Evolutionary conservation across 768 basidiomycete species (phyloP).

Genomic region (Mycena maculata): DNA sequence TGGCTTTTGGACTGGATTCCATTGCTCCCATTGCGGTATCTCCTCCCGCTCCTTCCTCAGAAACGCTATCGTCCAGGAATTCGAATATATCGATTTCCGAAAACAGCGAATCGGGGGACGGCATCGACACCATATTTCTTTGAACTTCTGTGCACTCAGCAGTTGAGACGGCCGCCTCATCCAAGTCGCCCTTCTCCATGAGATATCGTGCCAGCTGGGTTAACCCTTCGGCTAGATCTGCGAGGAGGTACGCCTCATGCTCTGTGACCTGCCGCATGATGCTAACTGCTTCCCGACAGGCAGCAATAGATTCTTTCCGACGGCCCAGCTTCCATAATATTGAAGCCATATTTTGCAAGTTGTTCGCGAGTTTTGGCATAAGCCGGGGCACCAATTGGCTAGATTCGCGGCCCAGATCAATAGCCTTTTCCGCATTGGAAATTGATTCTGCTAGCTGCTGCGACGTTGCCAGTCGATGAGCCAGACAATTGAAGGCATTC

Average conservation of each 20-base stretch:
- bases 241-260: neutral
- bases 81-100: too few species aligned
- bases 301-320: neutral
- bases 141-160: neutral
- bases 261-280: neutral
- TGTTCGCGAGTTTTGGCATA: slow-evolving; percentile 1
- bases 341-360: neutral
- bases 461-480: neutral
- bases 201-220: neutral
- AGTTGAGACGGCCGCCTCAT: neutral
- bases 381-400: neutral
- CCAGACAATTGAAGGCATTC: slow-evolving; percentile 3
- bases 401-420: neutral
- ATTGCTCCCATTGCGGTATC: too few species aligned
- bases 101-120: too few species aligned
- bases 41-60: too few species aligned
- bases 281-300: neutral
- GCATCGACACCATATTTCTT: too few species aligned
- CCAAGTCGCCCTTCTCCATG: neutral
- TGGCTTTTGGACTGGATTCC: too few species aligned
- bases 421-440: neutral
- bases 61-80: too few species aligned
- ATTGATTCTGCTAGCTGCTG: neutral
- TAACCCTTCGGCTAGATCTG: neutral
- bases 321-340: neutral